These are phyloP conservation scores for Aspergillus taichungensis DNA, from an alignment of 495 filamentous ascomycete genomes.

Conservation along the genomic window DNA sequence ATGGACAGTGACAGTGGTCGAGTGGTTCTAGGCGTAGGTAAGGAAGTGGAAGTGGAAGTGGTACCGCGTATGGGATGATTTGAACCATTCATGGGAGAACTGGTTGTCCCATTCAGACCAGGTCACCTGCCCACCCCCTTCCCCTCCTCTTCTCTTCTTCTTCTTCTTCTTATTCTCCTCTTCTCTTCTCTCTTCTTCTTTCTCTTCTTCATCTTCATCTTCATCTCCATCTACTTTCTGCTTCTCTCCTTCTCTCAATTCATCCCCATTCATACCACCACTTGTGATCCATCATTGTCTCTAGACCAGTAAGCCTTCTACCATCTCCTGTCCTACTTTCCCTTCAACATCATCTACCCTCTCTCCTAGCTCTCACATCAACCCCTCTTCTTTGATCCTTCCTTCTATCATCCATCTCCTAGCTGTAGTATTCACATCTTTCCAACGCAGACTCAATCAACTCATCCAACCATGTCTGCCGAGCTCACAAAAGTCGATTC, in stretches of 20 bases:
- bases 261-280: neutral
- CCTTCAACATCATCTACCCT: neutral
- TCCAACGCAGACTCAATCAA: slow-evolving; percentile 3
- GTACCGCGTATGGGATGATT: no score
- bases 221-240: slow-evolving; percentile 8
- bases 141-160: slow-evolving; percentile 15
- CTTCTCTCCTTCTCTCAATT: neutral
- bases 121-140: slow-evolving; percentile 28
- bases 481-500: slow-evolving; percentile 80
- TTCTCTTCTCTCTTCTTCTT: slow-evolving; percentile 10
- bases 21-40: no score
- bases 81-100: neutral
- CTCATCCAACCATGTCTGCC: slow-evolving; percentile 48
- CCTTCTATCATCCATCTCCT: neutral
- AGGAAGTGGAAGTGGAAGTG: no score
- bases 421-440: neutral
- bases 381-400: neutral
- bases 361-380: neutral
- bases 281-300: neutral
- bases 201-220: slow-evolving; percentile 16
- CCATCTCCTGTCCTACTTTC: neutral
- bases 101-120: slow-evolving; percentile 19
- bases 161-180: slow-evolving; percentile 10
- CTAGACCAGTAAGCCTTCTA: neutral
- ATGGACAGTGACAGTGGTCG: no score